phyloP scores from a whole-genome alignment of 257 asterid species.

The Fraxinus americana region DNA sequence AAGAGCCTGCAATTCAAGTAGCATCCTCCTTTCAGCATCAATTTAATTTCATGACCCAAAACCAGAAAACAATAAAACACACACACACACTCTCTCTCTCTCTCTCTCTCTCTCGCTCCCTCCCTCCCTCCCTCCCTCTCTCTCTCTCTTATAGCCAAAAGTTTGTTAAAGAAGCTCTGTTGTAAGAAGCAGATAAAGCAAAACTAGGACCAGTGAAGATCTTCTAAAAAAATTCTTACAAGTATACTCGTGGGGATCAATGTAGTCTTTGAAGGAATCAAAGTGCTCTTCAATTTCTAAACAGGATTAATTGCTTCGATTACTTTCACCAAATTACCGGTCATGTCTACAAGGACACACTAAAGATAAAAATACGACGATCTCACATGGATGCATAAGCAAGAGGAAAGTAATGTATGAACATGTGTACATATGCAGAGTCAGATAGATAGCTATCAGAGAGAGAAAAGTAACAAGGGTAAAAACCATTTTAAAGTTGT shows the following conservation, averaged over 20 bases:
- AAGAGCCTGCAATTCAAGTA: conserved; percentile 64
- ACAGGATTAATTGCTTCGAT: background rate
- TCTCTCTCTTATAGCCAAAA: background rate
- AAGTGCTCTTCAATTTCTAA: background rate
- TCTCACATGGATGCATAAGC: background rate
- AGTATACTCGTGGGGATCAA: background rate
- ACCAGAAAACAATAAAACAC: background rate
- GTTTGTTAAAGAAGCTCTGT: background rate
- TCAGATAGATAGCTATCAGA: background rate
- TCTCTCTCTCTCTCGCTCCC: background rate
- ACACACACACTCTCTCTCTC: background rate
- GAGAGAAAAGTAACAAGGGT: background rate
- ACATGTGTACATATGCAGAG: background rate
- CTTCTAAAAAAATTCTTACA: background rate
- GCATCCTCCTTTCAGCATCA: background rate
- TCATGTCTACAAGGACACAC: background rate
- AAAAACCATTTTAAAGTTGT: conserved; percentile 72
- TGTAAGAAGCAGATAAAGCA: background rate
- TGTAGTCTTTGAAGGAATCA: background rate
- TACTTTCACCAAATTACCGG: background rate
- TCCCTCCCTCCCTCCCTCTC: background rate
- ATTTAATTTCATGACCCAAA: background rate
- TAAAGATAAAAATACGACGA: background rate
- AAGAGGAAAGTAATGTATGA: background rate
- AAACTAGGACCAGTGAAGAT: background rate